Evolutionary conservation across 177 flowering plant genomes (phyloP).

Genomic region (Telopea speciosissima): DNA sequence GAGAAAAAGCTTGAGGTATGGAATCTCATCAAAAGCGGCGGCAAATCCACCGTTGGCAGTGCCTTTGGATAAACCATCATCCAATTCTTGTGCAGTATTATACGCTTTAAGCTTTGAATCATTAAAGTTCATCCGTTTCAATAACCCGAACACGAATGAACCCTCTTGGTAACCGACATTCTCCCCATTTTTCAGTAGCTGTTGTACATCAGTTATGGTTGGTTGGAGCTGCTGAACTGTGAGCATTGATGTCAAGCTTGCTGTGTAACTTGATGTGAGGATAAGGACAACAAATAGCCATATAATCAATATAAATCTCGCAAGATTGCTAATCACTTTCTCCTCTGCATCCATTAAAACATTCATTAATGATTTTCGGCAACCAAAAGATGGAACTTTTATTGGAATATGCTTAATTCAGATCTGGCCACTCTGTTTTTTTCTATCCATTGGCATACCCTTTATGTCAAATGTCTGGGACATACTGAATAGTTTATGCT

Average conservation of each 20-base stretch:
- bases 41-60: not conserved
- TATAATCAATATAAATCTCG: not conserved
- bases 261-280: not conserved
- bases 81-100: not conserved
- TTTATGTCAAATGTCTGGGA: too few relatives aligned
- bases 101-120: constrained; percentile 3
- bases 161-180: not conserved
- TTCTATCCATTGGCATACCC: too few relatives aligned
- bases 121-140: not conserved
- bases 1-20: constrained; percentile 9
- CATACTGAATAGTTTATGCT: too few relatives aligned
- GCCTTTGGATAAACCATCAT: not conserved
- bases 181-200: not conserved
- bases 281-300: not conserved
- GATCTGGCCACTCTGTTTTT: too few relatives aligned
- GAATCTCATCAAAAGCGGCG: constrained; percentile 4
- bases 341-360: not conserved
- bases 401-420: too few relatives aligned
- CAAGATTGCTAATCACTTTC: not conserved
- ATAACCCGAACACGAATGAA: constrained; percentile 2
- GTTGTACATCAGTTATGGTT: not conserved
- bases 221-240: not conserved
- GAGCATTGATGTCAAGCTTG: not conserved
- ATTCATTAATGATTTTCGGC: too few relatives aligned
- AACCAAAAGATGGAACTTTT: too few relatives aligned